Base-by-base conservation (phyloP, 352 stramenopile species). In the Globisporangium parvum region DNA sequence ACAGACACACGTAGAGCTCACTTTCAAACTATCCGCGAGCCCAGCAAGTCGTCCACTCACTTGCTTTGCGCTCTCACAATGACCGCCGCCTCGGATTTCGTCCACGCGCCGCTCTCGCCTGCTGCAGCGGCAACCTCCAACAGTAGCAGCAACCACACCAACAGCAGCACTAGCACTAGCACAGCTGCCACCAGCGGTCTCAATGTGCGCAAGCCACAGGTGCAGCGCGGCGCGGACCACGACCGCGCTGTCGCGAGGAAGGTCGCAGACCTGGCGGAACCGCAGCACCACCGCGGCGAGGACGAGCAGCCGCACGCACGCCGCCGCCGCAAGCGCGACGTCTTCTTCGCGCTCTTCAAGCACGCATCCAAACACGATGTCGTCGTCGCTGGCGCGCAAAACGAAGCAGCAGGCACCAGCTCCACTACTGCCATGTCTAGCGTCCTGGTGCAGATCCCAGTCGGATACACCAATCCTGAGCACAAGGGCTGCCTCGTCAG, bases 271-370 rank as follows among this genome's bases (percentile, higher is more conserved):
- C 42, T 52, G 18, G 47, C 37, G 6, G 53, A 52, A 11, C 21
- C 28, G 33, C 40, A 47, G 39, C 8, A 6, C 23, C 14, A 45
- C 28, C 4, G 9, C 28, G 28, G 9, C 28, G 28, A 33, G 8
- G 10, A 46, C 18, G 42, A 42, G 9, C 28, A 37, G 15, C n/a
- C 46, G 20, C 55, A 41, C 31, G 18, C 12, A 12, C 35, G 17
- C 9, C 55, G 55, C 8, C 55, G 47, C 8, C 45, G 55, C 33
- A 60, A 60, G 47, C 47, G 55, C 18, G 55, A 60, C 24, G 20
- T 46, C 35, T 60, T 60, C 47, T 55, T 60, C n/a, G 55, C 55
- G 35, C n/a, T 60, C 18, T 60, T 60, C 26, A 55, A 53, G 47
- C 41, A 40, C 8, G 20, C 18, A 15, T 41, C 55, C 45, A 60